These are phyloP conservation scores for Sedum album DNA, from an alignment of 164 flowering plant species.

Conservation along the genomic window DNA sequence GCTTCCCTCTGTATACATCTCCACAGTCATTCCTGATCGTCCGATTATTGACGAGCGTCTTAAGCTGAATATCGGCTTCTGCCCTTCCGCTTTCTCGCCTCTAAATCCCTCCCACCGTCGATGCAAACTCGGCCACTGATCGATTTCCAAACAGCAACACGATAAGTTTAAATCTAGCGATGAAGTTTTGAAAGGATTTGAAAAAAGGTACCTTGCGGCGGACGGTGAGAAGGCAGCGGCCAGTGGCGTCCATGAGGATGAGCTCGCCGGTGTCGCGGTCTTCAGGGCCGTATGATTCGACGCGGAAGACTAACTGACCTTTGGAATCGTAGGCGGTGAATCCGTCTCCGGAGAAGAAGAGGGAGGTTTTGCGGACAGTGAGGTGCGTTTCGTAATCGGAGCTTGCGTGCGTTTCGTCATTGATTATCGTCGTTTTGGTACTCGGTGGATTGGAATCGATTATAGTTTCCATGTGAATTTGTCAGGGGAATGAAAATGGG, in stretches of 20 bases:
- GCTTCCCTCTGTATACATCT: slow-evolving; percentile 37
- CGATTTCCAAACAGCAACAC: slow-evolving; percentile 6
- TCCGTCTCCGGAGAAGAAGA: no score
- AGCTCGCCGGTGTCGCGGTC: slow-evolving; percentile 48
- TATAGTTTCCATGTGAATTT: no score
- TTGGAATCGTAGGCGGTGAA: slow-evolving; percentile 62
- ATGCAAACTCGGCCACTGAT: slow-evolving; percentile 82
- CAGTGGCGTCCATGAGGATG: slow-evolving; percentile 80
- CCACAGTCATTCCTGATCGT: slow-evolving; percentile 64
- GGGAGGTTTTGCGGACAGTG: no score
- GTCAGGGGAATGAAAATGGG: no score
- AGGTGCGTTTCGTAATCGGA: no score
- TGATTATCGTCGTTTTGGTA: no score
- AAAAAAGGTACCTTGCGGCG: slow-evolving; percentile 74
- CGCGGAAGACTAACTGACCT: slow-evolving; percentile 50
- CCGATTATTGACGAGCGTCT: slow-evolving; percentile 81
- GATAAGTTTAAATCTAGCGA: no score
- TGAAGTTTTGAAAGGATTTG: no score
- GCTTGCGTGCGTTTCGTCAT: no score
- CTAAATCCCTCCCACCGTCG: slow-evolving; percentile 82
- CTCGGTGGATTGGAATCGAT: no score
- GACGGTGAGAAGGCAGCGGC: slow-evolving; percentile 78
- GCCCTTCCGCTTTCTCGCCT: slow-evolving; percentile 67
- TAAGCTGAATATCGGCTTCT: slow-evolving; percentile 79
- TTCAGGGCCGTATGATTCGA: no score